Conservation (phyloP, 2,329 filamentous ascomycete genomes). For the Cercospora sp. region DNA sequence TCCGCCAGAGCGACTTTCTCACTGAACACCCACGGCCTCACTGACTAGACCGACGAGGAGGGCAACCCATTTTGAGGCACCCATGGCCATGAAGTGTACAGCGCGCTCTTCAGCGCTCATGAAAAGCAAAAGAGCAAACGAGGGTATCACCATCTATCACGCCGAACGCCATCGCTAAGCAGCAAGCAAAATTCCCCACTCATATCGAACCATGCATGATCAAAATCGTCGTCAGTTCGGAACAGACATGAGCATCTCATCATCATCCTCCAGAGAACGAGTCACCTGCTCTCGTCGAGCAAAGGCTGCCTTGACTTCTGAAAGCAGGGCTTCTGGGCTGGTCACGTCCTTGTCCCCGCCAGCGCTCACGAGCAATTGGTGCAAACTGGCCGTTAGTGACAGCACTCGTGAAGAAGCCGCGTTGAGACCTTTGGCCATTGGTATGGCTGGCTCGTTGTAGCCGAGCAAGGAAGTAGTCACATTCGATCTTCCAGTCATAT, state of each 20-base stretch:
- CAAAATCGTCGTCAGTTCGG: conserved; percentile 1
- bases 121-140: background rate
- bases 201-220: background rate
- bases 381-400: conserved; percentile 19
- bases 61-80: background rate
- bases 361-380: conserved; percentile 18
- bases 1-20: background rate
- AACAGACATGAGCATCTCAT: conserved; percentile 18
- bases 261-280: conserved; percentile 1
- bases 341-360: conserved; percentile 11
- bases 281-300: background rate
- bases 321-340: conserved; percentile 6
- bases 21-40: background rate
- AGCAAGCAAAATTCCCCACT: conserved; percentile 7
- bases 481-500: conserved; percentile 20
- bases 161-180: background rate
- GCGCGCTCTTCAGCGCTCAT: background rate
- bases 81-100: background rate
- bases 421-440: conserved; percentile 16
- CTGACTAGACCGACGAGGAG: background rate
- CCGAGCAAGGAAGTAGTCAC: conserved; percentile 24
- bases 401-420: conserved; percentile 14
- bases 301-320: conserved; percentile 21
- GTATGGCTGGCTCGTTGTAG: conserved; percentile 32
- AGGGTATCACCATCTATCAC: conserved; percentile 5